Percentiles rank a stretch among this genome's conserved stretches.
phyloP scores from a whole-genome alignment of 345 rosid species.

The Pugionium cornutum region DNA sequence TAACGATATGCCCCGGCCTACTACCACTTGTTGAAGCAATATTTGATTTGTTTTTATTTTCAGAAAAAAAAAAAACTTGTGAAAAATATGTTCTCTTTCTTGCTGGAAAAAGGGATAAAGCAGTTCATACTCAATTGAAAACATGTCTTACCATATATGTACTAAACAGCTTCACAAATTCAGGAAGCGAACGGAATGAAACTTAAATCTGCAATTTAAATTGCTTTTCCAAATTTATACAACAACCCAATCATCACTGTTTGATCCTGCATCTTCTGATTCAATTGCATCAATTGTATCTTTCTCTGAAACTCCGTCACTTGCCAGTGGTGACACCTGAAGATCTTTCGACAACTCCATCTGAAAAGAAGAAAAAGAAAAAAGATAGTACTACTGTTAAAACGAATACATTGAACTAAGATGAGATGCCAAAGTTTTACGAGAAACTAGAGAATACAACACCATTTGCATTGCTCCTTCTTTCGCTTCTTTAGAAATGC shows the following conservation, averaged over 20 bases:
- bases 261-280: conserved; percentile 15
- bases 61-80: background rate
- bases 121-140: background rate
- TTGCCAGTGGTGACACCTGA: background rate
- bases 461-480: conserved; percentile 36
- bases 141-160: background rate
- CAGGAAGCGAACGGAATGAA: background rate
- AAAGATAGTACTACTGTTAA: no score
- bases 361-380: background rate
- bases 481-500: conserved; percentile 12
- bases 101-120: background rate
- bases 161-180: background rate
- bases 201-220: background rate
- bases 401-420: background rate
- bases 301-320: background rate
- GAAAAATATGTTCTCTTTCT: background rate
- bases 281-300: background rate
- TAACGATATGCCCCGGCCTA: no score
- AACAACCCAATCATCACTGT: conserved; percentile 26
- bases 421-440: background rate
- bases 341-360: conserved; percentile 29
- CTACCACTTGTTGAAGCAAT: no score
- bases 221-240: background rate
- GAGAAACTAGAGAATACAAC: conserved; percentile 2
- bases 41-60: no score